These are phyloP conservation scores for Ascocoryne sarcoides DNA, from an alignment of 2,329 filamentous ascomycete genomes.

Conservation along the genomic window DNA sequence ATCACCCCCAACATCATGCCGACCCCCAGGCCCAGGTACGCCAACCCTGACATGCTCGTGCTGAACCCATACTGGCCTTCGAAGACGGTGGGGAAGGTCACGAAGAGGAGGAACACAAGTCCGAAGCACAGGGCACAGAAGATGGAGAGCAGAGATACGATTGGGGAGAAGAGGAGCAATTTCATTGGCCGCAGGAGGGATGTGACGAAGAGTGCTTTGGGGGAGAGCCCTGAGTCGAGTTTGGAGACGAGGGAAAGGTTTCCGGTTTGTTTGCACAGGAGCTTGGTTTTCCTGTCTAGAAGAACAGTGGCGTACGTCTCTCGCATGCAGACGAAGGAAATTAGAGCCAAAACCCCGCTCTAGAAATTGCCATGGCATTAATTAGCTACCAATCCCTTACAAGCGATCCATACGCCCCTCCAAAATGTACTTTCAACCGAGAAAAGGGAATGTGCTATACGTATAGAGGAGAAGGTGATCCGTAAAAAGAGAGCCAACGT, in stretches of 20 bases:
- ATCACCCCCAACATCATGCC: conserved; percentile 23
- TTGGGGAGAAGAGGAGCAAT: conserved; percentile 31
- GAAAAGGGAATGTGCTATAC: no score
- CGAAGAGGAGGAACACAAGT: conserved; percentile 44
- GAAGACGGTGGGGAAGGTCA: conserved; percentile 43
- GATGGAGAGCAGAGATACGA: conserved; percentile 35
- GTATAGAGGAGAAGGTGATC: no score
- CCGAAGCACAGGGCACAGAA: conserved; percentile 46
- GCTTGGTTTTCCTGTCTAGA: not conserved
- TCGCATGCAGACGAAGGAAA: not conserved
- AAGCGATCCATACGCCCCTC: no score
- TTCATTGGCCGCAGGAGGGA: conserved; percentile 42
- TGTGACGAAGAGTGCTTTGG: conserved; percentile 29
- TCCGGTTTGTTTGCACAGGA: not conserved
- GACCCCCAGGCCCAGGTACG: conserved; percentile 37
- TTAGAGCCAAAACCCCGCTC: not conserved
- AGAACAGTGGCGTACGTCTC: not conserved
- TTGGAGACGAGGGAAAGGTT: not conserved
- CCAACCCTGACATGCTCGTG: conserved; percentile 34
- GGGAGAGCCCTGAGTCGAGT: conserved; percentile 6
- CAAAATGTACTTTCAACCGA: no score
- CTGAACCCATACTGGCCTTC: conserved; percentile 34
- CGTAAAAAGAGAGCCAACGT: no score
- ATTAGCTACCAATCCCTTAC: conserved; percentile 31
- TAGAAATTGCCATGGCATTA: no score